phyloP scores from a whole-genome alignment of 2,329 filamentous ascomycete species.

The Neophaeococcomyces aloes region DNA sequence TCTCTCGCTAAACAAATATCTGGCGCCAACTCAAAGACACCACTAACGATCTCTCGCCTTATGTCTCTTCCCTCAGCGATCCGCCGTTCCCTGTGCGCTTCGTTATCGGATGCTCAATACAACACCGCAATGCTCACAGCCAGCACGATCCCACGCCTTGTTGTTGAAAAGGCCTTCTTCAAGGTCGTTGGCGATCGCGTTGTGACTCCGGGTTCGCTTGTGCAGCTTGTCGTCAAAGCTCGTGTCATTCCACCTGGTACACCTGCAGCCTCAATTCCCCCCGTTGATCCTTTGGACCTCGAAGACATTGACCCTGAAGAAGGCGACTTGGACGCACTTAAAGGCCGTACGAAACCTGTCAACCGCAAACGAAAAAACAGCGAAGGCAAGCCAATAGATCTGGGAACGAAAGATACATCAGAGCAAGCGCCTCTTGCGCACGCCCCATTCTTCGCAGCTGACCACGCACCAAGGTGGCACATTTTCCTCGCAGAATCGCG shows the following conservation, averaged over 20 bases:
- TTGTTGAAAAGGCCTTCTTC: conserved; percentile 90
- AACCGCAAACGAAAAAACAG: conserved; percentile 55
- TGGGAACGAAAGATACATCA: conserved; percentile 41
- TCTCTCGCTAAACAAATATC: conserved; percentile 38
- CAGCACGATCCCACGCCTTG: conserved; percentile 70
- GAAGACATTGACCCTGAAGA: conserved; percentile 88
- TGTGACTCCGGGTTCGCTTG: conserved; percentile 83
- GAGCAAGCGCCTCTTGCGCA: conserved; percentile 72
- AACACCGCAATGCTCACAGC: conserved; percentile 64
- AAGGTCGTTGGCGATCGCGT: conserved; percentile 92
- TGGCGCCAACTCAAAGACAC: conserved; percentile 56
- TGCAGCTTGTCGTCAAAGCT: conserved; percentile 89
- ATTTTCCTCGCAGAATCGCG: conserved; percentile 90
- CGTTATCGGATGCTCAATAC: conserved; percentile 66
- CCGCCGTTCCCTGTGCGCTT: conserved; percentile 56
- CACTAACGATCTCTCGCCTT: conserved; percentile 73
- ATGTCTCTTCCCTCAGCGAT: conserved; percentile 71
- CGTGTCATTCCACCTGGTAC: conserved; percentile 78
- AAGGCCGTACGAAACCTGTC: conserved; percentile 56
- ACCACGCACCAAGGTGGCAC: conserved; percentile 85
- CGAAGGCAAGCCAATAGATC: conserved; percentile 42
- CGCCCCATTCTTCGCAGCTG: conserved; percentile 80
- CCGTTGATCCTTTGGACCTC: conserved; percentile 66
- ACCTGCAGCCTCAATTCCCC: conserved; percentile 57
- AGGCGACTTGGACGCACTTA: conserved; percentile 76